Evolutionary conservation across 768 basidiomycete genomes (phyloP), one percentile per base, ranked within the genome.

Genomic region (Russula ochroleuca): DNA sequence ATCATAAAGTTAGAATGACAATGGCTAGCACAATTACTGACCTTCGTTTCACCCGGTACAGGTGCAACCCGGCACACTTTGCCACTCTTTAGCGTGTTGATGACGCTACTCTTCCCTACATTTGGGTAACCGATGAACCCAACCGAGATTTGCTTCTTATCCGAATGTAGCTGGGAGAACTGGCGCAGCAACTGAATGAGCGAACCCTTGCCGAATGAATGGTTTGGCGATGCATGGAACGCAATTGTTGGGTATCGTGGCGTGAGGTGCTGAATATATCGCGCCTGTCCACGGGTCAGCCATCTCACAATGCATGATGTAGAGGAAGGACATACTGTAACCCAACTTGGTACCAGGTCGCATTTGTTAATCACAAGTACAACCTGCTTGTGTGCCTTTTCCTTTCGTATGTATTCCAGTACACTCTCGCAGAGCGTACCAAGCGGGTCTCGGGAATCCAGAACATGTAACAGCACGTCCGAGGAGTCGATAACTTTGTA

Each of bases 401-500:
- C 96, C 75, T 97, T 98, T 71, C 85, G 85, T 70, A 99, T 81
- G 70, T 89, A 97, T 66, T 94, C 92, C 55, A 98, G 82, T 15
- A 97, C 90, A 14, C 90, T 93, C 72, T 94, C 88, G 76, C 96
- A 99, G 72, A 96, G 82, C 33, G 97, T 98, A 4, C 97, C 97
- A 54, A 97, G 73, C 1, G 96, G 96, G 74, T 98, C 96, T 48
- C 96, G 84, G 19, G 96, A 95, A 75, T 99, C 96, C 65, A 99
- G 79, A 56, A 99, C 84, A 72, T 99, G 96, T 38, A 99, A 81
- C 62, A 99, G 83, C 47, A 98, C 93, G 72, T 99, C 96, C 8
- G 94, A 96, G 2, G 96, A 99, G 74, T 99, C 97, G 72, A 99
- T 94, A 68, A 99, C 96, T 75, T 99, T 99, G 83, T 99, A 98